Conservation (phyloP, 1,139 yeast species). For the Pichia sp. region DNA sequence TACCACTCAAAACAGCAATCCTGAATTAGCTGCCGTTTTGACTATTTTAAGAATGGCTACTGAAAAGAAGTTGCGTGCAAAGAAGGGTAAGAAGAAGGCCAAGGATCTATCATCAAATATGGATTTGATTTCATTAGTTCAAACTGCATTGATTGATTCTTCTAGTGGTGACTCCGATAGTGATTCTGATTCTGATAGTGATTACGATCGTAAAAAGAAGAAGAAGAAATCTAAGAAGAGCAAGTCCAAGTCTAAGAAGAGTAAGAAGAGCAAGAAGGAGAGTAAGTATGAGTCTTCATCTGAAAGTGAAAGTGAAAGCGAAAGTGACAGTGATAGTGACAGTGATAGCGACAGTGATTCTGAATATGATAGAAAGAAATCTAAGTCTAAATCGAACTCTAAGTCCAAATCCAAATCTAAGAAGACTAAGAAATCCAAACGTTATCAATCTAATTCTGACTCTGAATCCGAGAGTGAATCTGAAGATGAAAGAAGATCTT, state of each 20-base stretch:
- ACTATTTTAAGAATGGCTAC: conserved; percentile 3
- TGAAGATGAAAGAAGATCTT: neutral
- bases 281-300: neutral
- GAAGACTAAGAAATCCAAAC: neutral
- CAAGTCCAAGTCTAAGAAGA: conserved; percentile 1
- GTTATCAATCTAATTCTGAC: neutral
- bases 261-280: neutral
- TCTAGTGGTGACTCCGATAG: conserved; percentile 5
- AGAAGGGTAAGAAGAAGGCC: conserved; percentile 11
- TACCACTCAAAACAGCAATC: neutral
- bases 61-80: conserved; percentile 7
- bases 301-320: conserved; percentile 4
- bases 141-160: conserved; percentile 3
- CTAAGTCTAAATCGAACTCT: neutral
- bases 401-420: conserved; percentile 1
- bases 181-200: conserved; percentile 6
- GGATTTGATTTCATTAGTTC: conserved; percentile 9
- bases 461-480: too few relatives aligned
- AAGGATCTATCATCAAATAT: conserved; percentile 1
- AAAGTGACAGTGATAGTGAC: too few relatives aligned
- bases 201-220: neutral
- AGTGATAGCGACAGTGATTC: too few relatives aligned
- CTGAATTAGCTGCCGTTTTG: conserved; percentile 8
- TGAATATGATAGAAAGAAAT: neutral
- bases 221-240: conserved; percentile 1